Conservation (phyloP, 176 grass and related monocot species). For the Carex scoparia region DNA sequence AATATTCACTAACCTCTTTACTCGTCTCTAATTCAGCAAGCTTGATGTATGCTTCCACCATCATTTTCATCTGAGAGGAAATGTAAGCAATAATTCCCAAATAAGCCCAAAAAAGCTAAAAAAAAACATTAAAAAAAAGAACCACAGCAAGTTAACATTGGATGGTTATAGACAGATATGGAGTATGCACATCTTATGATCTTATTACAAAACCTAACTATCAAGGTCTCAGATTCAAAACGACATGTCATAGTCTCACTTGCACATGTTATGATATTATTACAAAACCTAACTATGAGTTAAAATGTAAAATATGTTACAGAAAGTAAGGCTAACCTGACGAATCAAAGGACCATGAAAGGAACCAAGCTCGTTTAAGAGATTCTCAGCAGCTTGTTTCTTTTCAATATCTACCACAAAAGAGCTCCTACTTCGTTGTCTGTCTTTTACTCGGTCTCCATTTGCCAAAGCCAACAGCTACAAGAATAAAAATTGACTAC, state of each 20-base stretch:
- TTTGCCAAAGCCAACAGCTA: slow-evolving; percentile 91
- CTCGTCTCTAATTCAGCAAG: slow-evolving; percentile 93
- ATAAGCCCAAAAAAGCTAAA: background rate
- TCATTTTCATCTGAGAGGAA: slow-evolving; percentile 81
- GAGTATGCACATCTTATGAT: background rate
- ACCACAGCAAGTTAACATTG: background rate
- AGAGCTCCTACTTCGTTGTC: slow-evolving; percentile 80
- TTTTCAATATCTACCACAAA: slow-evolving; percentile 97
- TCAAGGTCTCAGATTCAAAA: background rate
- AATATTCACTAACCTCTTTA: slow-evolving; percentile 64
- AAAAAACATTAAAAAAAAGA: background rate
- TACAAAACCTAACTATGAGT: background rate
- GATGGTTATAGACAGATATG: background rate
- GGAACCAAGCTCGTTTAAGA: slow-evolving; percentile 73
- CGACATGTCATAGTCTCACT: background rate
- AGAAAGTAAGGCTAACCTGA: slow-evolving; percentile 50
- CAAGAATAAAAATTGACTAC: slow-evolving; percentile 29
- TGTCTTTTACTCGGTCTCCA: slow-evolving; percentile 97
- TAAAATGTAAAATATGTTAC: background rate
- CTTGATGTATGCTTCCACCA: slow-evolving; percentile 98
- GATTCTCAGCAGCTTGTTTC: slow-evolving; percentile 90
- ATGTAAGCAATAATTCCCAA: slow-evolving; percentile 15
- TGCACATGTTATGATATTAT: background rate
- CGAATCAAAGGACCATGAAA: slow-evolving; percentile 78
- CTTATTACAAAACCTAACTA: background rate